phyloP scores from a whole-genome alignment of 345 rosid genomes.

The Balakata baccata region DNA sequence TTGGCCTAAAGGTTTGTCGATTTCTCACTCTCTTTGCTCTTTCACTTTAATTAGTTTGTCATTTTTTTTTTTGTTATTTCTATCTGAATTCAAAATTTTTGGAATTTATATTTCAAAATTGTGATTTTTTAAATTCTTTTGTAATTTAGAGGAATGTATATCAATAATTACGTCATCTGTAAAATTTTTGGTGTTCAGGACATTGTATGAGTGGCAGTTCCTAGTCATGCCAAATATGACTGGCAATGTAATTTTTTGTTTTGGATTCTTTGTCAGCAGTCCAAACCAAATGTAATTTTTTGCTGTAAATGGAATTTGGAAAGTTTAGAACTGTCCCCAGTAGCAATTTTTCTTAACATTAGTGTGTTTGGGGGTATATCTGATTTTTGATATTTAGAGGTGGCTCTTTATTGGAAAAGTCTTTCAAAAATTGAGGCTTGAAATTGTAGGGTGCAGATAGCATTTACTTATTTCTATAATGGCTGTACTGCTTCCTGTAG shows the following conservation, averaged over 20 bases:
- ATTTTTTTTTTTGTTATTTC: background rate
- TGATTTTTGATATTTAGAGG: background rate
- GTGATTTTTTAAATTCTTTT: background rate
- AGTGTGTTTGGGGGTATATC: background rate
- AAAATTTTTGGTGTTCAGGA: background rate
- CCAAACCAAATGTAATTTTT: background rate
- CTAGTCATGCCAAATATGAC: background rate
- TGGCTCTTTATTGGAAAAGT: background rate
- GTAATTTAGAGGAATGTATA: background rate
- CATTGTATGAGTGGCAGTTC: background rate
- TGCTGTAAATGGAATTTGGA: background rate
- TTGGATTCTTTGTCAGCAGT: background rate
- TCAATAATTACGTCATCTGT: background rate
- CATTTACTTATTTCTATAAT: background rate
- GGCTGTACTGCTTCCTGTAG: background rate
- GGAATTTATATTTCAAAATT: background rate
- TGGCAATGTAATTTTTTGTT: background rate
- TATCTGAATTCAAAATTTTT: background rate
- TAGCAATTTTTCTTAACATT: background rate
- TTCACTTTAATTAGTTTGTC: background rate
- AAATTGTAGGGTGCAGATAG: background rate
- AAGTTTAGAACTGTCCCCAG: background rate
- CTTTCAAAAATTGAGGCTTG: background rate
- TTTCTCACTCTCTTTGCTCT: background rate
- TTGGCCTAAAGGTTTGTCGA: constrained; percentile 78